Percentiles rank a stretch among this genome's conserved stretches.
phyloP scores from a whole-genome alignment of 2,329 filamentous ascomycete genomes.

The Chaetomium strumarium region DNA sequence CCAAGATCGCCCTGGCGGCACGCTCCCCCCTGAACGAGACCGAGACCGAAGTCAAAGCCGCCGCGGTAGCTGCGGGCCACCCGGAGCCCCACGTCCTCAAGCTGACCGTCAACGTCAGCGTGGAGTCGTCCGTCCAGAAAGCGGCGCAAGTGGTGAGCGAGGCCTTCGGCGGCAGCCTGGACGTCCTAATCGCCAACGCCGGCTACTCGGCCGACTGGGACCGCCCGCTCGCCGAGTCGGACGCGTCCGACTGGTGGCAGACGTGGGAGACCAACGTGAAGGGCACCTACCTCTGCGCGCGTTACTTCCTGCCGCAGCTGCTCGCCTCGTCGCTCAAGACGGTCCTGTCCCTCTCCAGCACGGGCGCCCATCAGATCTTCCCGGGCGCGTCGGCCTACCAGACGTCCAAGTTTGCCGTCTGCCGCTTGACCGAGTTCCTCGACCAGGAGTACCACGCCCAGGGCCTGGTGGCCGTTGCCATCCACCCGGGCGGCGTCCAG shows the following conservation, averaged over 20 bases:
- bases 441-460: constrained; percentile 38
- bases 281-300: constrained; percentile 40
- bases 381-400: constrained; percentile 40
- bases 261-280: constrained; percentile 47
- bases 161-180: constrained; percentile 1
- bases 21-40: constrained; percentile 42
- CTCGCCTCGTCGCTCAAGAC: constrained; percentile 33
- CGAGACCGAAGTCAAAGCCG: constrained; percentile 32
- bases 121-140: background rate
- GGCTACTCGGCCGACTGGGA: background rate
- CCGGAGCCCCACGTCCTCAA: constrained; percentile 27
- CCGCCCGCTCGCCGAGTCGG: constrained; percentile 33
- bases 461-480: constrained; percentile 36
- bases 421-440: constrained; percentile 40
- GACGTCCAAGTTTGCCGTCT: constrained; percentile 39
- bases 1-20: constrained; percentile 44
- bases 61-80: constrained; percentile 27
- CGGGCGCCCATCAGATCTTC: constrained; percentile 31
- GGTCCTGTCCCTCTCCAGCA: constrained; percentile 37
- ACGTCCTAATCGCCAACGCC: no score
- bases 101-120: constrained; percentile 32
- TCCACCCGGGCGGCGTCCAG: constrained; percentile 33
- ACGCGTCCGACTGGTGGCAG: constrained; percentile 40
- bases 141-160: background rate
- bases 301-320: constrained; percentile 45